Evolutionary conservation across 2,329 filamentous ascomycete genomes (phyloP).

Genomic region (Diaporthe sp.): DNA sequence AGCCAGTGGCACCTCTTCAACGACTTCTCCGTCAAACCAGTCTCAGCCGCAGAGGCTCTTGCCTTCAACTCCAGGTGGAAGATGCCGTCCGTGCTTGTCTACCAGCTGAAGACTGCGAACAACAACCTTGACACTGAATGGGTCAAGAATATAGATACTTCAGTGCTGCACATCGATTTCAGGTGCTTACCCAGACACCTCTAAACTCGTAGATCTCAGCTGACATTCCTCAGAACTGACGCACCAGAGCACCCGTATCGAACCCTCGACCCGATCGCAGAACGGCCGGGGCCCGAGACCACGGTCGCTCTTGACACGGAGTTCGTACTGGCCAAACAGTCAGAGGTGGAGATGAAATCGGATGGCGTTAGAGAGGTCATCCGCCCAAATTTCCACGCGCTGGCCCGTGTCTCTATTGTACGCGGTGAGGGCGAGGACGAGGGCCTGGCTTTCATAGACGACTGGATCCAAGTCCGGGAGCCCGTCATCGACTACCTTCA

Average conservation of each 20-base stretch:
- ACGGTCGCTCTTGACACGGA: constrained; percentile 94
- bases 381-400: constrained; percentile 86
- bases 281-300: constrained; percentile 76
- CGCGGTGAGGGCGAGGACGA: constrained; percentile 82
- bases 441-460: constrained; percentile 91
- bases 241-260: constrained; percentile 66
- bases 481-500: constrained; percentile 96
- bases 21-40: constrained; percentile 89
- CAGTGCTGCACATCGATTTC: constrained; percentile 81
- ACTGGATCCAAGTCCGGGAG: constrained; percentile 93
- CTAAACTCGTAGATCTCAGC: constrained; percentile 13
- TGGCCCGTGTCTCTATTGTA: constrained; percentile 93
- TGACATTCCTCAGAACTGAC: constrained; percentile 51
- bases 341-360: constrained; percentile 95
- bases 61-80: constrained; percentile 95
- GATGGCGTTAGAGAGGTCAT: constrained; percentile 94
- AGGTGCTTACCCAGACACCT: constrained; percentile 51
- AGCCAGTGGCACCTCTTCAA: constrained; percentile 97
- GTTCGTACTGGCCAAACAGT: constrained; percentile 91
- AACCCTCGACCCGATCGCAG: constrained; percentile 65
- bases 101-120: constrained; percentile 83
- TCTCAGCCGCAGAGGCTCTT: constrained; percentile 84
- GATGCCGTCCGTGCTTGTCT: constrained; percentile 86
- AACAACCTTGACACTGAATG: constrained; percentile 87
- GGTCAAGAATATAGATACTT: constrained; percentile 86